Percentiles rank a stretch among this genome's conserved stretches.
These are phyloP conservation scores for Jamesozyma piceae DNA, from an alignment of 805 yeast species.

Conservation along the genomic window DNA sequence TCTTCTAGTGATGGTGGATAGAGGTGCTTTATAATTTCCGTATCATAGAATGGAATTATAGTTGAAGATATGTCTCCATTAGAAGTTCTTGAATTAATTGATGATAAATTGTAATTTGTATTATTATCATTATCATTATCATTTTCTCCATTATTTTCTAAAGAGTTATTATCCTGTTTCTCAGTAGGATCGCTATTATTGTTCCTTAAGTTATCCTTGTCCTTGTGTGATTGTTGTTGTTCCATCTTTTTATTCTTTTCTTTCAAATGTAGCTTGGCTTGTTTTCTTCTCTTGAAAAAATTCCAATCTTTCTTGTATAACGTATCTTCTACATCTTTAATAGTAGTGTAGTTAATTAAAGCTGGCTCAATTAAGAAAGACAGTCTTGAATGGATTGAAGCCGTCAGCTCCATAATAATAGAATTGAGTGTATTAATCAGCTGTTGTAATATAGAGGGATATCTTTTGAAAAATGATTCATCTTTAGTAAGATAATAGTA, in stretches of 20 bases:
- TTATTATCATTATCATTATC: slow-evolving; percentile 6
- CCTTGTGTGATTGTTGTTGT: slow-evolving; percentile 5
- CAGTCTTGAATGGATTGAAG: slow-evolving; percentile 55
- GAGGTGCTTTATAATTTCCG: slow-evolving; percentile 64
- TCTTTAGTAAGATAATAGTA: slow-evolving; percentile 71
- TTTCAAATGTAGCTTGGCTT: slow-evolving; percentile 14
- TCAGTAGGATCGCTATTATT: background rate
- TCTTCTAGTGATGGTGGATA: slow-evolving; percentile 79
- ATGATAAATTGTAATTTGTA: background rate
- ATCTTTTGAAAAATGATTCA: slow-evolving; percentile 42
- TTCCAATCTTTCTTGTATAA: slow-evolving; percentile 69
- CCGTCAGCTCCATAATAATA: slow-evolving; percentile 53
- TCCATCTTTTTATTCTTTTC: slow-evolving; percentile 7
- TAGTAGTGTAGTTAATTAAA: slow-evolving; percentile 63
- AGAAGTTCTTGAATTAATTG: background rate
- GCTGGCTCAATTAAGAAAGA: slow-evolving; percentile 53
- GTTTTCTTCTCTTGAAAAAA: slow-evolving; percentile 38
- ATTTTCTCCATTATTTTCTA: slow-evolving; percentile 1
- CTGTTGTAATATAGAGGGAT: slow-evolving; percentile 56
- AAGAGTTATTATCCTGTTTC: background rate
- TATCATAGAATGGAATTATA: slow-evolving; percentile 40
- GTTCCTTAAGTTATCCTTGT: background rate
- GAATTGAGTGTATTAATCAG: slow-evolving; percentile 47
- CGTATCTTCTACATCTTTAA: slow-evolving; percentile 72
- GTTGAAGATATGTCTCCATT: slow-evolving; percentile 10